Conservation (phyloP, 1,284 basidiomycete genomes). For the Rhodotorula sp. region DNA sequence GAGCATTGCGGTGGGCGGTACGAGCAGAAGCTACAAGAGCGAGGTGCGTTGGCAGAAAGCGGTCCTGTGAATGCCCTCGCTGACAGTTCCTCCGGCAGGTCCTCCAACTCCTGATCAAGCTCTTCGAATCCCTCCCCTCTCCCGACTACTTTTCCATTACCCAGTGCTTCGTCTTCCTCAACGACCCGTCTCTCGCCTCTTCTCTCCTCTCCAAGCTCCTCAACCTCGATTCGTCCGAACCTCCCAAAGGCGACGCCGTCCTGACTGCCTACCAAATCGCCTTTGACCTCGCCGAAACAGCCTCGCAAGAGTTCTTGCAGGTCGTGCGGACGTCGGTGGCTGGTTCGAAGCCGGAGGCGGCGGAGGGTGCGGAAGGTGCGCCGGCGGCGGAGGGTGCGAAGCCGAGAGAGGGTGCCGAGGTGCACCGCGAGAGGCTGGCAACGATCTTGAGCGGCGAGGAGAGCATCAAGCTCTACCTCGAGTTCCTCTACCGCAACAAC, state of each 20-base stretch:
- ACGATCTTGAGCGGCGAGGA: constrained; percentile 79
- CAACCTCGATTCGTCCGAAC: constrained; percentile 25
- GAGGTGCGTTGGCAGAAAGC: constrained; percentile 56
- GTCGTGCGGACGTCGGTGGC: constrained; percentile 53
- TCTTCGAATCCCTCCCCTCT: constrained; percentile 72
- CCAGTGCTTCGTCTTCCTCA: constrained; percentile 81
- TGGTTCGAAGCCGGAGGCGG: neutral
- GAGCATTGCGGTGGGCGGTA: constrained; percentile 26
- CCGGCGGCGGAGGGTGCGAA: neutral
- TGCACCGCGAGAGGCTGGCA: constrained; percentile 58
- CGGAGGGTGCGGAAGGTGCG: constrained; percentile 45
- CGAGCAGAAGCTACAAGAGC: constrained; percentile 63
- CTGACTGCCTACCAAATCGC: constrained; percentile 87
- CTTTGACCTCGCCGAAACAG: constrained; percentile 89
- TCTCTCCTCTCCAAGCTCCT: constrained; percentile 69
- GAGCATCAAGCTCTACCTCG: constrained; percentile 84
- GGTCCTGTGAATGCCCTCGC: neutral
- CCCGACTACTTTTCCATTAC: constrained; percentile 73
- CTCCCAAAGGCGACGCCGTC: constrained; percentile 57
- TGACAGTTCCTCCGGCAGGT: constrained; percentile 45
- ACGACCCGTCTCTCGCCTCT: constrained; percentile 70
- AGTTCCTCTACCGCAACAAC: constrained; percentile 91
- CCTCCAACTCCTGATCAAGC: constrained; percentile 64
- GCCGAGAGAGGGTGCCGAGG: constrained; percentile 58
- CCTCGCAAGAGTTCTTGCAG: constrained; percentile 85